Base-by-base conservation (phyloP, 1,284 basidiomycete genomes). In the Ceratobasidium sp. region DNA sequence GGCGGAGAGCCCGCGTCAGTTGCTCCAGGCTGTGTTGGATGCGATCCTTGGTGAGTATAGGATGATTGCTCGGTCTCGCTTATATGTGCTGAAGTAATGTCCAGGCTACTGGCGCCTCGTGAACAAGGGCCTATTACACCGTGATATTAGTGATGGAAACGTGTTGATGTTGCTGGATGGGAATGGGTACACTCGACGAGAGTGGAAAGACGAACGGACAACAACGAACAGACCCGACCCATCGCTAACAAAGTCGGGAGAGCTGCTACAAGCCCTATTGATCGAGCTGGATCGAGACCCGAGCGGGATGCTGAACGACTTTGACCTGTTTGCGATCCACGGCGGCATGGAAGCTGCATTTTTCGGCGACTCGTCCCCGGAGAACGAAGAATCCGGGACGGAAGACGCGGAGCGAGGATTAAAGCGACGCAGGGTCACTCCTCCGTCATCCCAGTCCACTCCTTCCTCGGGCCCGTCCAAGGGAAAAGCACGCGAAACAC, bases 71-170 rank as follows among this genome's bases (percentile, higher is more conserved):
- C n/a, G n/a, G n/a, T n/a, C n/a, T n/a, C n/a, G n/a, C n/a, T n/a
- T n/a, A 37, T 3, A 9, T 8, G 8, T 39, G 9, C 29, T 14
- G 19, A 27, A 29, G 11, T 24, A 4, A 2, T 27, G 7, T 9
- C 1, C 13, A 69, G 37, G 65, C 51, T 69, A 68, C 39, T 69
- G 53, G 65, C 37, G 24, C 5, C 3, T 58, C 4, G 4, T 56
- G 3, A 69, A 69, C 53, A 31, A 37, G 11, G 53, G 65, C 8
- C 27, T 58, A 3, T 43, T 49, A n/a, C 62, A 49, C 16, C 46
- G 62, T 1, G 62, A 31, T 16, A 64, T 49, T 22, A 64, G 46
- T 14, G 46, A 64, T 43, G 62, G 62, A 22, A 64, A 31, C 29
- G 62, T 49, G 9, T n/a, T 64, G 22, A 43, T n/a, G n/a, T n/a